Evolutionary conservation across 768 basidiomycete species (phyloP), one percentile per base, ranked within the genome.

Genomic region (Boletales sp.): DNA sequence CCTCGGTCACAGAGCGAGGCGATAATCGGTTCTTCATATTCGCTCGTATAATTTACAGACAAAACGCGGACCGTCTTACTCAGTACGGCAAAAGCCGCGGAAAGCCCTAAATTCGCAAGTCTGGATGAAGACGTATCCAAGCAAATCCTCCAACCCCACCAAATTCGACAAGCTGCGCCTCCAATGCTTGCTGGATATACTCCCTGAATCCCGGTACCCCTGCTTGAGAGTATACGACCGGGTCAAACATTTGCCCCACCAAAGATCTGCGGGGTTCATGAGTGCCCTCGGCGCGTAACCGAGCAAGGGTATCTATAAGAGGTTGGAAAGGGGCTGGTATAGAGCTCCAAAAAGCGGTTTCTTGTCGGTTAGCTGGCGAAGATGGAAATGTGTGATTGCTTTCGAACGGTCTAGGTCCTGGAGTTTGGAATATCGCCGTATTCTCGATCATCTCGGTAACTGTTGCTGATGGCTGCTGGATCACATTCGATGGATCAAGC

Each of bases 131-230:
- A 40, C 54, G 9, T 54, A 66, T 57, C 77, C 77, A 77, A 9
- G 69, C 71, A 13, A 48, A 34, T 5, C 67, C 67, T 24, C 65
- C 69, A 38, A 36, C 39, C 4, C 74, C 76, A 27, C 78, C 79
- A 13, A 69, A 63, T 37, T 69, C 66, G 45, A 79, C 55, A 29
- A 80, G 64, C 19, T 67, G 70, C 13, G 54, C 63, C 48, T 70
- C 61, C 35, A 65, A 62, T 12, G 79, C 79, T 47, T 70, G 51
- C 9, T 52, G 54, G 12, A 67, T 45, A 53, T 80, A 81, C 37
- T 74, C 69, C 15, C 63, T 63, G 53, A 80, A 77, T 21, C 59
- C 70, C 7, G 67, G 27, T 5, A 72, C 74, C 2, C 75, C 73
- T 10, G 73, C 76, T 31, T 59, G 59, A 57, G 60, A 56, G 45